These are phyloP conservation scores for Blastocystis sp. DNA, from an alignment of 352 stramenopile genomes.

Conservation along the genomic window DNA sequence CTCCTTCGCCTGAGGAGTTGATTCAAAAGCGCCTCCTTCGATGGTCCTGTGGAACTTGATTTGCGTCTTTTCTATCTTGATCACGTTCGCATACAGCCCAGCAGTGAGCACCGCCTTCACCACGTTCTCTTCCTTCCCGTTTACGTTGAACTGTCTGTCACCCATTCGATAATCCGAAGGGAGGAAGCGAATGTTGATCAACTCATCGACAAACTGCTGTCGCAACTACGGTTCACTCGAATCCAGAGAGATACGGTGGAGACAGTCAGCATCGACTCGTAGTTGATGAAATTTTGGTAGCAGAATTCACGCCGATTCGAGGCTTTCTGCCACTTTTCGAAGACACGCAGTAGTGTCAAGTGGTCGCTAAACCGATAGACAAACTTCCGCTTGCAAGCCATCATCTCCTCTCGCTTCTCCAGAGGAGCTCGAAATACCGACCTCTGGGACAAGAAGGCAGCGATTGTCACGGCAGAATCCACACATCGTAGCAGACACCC, in stretches of 20 bases:
- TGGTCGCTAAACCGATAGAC: slow-evolving; percentile 71
- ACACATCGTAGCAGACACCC: slow-evolving; percentile 84
- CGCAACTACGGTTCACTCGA: slow-evolving; percentile 64
- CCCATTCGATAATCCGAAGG: slow-evolving; percentile 10
- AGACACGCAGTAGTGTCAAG: slow-evolving; percentile 73
- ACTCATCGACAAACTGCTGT: slow-evolving; percentile 71
- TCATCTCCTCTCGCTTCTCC: slow-evolving; percentile 73
- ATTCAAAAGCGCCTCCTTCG: slow-evolving; percentile 58
- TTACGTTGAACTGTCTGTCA: slow-evolving; percentile 64
- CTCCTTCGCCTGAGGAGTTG: slow-evolving; percentile 34
- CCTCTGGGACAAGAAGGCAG: slow-evolving; percentile 72
- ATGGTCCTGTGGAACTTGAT: slow-evolving; percentile 83
- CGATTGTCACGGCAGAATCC: slow-evolving; percentile 74
- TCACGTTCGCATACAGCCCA: slow-evolving; percentile 83
- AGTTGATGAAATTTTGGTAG: slow-evolving; percentile 72
- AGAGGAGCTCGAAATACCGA: slow-evolving; percentile 72
- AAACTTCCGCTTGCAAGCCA: slow-evolving; percentile 72
- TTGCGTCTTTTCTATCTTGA: slow-evolving; percentile 81
- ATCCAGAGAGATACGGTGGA: slow-evolving; percentile 64
- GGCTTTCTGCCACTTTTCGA: slow-evolving; percentile 69
- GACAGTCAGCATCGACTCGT: slow-evolving; percentile 69
- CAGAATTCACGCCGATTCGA: slow-evolving; percentile 68
- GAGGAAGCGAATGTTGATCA: slow-evolving; percentile 80
- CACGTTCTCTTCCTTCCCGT: slow-evolving; percentile 67
- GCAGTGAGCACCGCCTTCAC: slow-evolving; percentile 74